Evolutionary conservation across 768 basidiomycete genomes (phyloP).

Genomic region (Mrakia gelida): DNA sequence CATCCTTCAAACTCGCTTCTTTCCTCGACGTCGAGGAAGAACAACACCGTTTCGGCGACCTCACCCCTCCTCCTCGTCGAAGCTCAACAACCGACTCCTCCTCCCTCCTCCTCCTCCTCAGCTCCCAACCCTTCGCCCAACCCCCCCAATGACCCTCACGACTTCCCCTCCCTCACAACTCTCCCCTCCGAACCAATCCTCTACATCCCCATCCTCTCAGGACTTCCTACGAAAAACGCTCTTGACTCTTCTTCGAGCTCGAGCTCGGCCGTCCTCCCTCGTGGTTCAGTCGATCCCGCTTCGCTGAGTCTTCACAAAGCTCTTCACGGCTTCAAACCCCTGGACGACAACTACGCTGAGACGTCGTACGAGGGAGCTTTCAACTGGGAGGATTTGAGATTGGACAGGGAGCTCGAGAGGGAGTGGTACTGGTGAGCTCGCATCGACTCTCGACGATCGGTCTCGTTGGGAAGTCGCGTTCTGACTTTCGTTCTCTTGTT

Average conservation of each 20-base stretch:
- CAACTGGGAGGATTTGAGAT: slow-evolving; percentile 72
- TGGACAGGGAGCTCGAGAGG: slow-evolving; percentile 57
- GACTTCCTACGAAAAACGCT: not conserved
- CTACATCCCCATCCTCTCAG: not conserved
- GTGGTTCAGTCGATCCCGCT: not conserved
- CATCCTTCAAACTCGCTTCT: not conserved
- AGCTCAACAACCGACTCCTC: not conserved
- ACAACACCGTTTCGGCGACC: not conserved
- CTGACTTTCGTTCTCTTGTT: slow-evolving; percentile 34
- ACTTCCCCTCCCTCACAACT: not conserved
- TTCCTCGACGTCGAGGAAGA: not conserved
- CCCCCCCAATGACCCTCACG: not conserved
- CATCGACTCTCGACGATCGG: not conserved
- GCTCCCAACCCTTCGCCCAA: not conserved
- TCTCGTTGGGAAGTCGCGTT: not conserved
- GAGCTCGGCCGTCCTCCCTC: not conserved
- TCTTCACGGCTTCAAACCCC: not conserved
- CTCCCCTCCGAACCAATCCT: not conserved
- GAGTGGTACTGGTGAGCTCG: slow-evolving; percentile 66
- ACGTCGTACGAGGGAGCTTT: slow-evolving; percentile 70
- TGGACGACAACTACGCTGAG: slow-evolving; percentile 54
- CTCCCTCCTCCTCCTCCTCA: not conserved
- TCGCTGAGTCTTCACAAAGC: not conserved
- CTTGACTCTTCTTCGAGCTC: not conserved
- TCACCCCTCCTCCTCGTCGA: not conserved